Evolutionary conservation across 164 flowering plant genomes (phyloP), one percentile per base, ranked within the genome.

Genomic region (Berberis thunbergii): DNA sequence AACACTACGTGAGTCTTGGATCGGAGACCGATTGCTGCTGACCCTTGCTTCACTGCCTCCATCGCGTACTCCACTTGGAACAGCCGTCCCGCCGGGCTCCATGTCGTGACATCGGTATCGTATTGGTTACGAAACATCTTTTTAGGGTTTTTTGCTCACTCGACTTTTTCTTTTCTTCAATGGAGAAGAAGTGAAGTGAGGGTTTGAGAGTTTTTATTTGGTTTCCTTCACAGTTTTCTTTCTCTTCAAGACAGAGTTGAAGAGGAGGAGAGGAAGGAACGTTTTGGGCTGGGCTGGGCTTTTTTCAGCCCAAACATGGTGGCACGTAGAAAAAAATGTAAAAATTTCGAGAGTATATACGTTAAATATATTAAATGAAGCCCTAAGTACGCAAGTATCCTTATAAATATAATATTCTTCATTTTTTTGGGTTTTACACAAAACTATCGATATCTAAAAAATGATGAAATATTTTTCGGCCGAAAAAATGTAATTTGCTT

Each of bases 31-130:
- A 94, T 86, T 4, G 98, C 96, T 0, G 98, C 97, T 1, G 97
- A 90, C 10, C 98, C 98, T 65, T 94, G 98, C 74, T 94, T 94
- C 71, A 94, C 97, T 1, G 98, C 98, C 75, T 94, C 98, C 98
- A 94, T 94, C 2, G 98, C 97, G 70, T 94, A 91, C 78, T 94
- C 98, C 54, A 94, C 96, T 72, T 94, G 98, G 74, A 90, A 91
- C 5, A 94, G 79, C 39, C 98, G 76, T 4, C 98, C 98, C 7
- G 86, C 83, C 0, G 96, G 96, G 64, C 86, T 81, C 96, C 96
- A 89, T 68, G 96, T 86, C n/a, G 96, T 89, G 12, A 89, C 96
- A 60, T 89, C 96, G 1, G 93, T 89, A 58, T 86, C 96, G 68
- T 89, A 89, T 84, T 89, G 96, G 71, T 89, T 89, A 46, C 96